Conservation (phyloP, 2,329 filamentous ascomycete species). For the Zasmidium citrigriseum region DNA sequence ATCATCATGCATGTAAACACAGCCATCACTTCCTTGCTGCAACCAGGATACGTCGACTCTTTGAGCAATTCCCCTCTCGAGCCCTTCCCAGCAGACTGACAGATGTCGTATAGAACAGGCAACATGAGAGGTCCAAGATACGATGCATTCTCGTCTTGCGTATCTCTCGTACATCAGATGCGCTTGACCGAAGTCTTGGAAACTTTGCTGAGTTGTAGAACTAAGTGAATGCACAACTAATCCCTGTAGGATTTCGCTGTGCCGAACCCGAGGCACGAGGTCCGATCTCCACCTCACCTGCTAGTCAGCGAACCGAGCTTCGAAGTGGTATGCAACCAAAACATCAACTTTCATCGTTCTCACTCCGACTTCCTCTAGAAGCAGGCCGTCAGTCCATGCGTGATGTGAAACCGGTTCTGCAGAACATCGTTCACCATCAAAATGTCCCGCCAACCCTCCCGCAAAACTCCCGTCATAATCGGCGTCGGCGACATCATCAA, state of each 20-base stretch:
- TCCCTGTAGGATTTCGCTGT: neutral
- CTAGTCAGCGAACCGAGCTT: neutral
- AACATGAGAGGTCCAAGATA: too few species aligned
- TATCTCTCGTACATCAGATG: neutral
- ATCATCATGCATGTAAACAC: too few species aligned
- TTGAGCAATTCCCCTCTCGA: too few species aligned
- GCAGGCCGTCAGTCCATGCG: neutral
- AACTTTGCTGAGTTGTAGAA: neutral
- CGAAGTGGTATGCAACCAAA: neutral
- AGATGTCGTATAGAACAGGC: too few species aligned
- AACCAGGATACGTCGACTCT: too few species aligned
- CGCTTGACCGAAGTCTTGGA: neutral
- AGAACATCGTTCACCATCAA: neutral
- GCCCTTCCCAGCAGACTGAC: too few species aligned
- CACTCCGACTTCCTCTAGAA: neutral
- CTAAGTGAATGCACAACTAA: neutral
- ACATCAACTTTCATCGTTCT: neutral
- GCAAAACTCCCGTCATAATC: constrained; percentile 56
- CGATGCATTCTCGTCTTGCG: neutral
- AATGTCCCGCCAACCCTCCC: constrained; percentile 16
- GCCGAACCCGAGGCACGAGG: neutral
- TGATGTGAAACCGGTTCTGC: neutral
- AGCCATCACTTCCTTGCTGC: too few species aligned
- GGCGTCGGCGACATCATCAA: constrained; percentile 66
- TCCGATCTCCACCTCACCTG: neutral